Base-by-base conservation (phyloP, 371 early-diverging fungal genomes). In the Dinochytrium kinnereticum region DNA sequence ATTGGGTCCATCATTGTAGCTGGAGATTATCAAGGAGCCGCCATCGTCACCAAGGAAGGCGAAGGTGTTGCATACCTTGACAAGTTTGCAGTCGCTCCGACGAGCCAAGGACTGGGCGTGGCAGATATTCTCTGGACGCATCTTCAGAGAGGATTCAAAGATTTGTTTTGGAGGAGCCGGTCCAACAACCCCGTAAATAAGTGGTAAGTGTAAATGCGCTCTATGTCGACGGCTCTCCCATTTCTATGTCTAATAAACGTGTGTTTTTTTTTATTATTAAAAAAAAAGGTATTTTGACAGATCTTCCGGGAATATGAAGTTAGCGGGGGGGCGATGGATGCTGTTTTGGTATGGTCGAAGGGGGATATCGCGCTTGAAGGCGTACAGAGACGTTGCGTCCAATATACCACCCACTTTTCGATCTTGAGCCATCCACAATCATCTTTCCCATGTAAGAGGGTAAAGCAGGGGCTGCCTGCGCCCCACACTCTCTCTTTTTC, bases 51-150 rank as follows among this genome's bases (percentile, higher is more conserved):
- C 0, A 64, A 74, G 34, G 93, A 92, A 75, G 68, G 75, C 13
- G 77, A 77, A 74, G 1, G 73, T 65, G 19, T 71, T 71, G n/a
- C 73, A 36, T 97, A 97, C 73, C 80, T 97, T 28, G 98, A 97
- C 83, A 97, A 97, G 78, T 96, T 96, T 83, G 94, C 95, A 0
- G 94, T 96, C 26, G 88, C 89, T 0, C 97, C 97, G 1, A 86
- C 86, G 17, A 89, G 87, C 51, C 96, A 96, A 80, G 98, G 98
- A 10, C 92, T 93, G 39, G 98, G 98, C 0, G 88, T 95, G 36
- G 96, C 96, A 0, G 98, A 97, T 79, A 93, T 96, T 17, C 73
- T 97, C 64, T 97, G 98, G 98, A 87, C 89, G 37, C 86, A 87
- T 59, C 83, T 97, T 81, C 83, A 87, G 39, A 86, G 86, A 50